Evolutionary conservation across 176 grass and related monocot species (phyloP), one percentile per base, ranked within the genome.

Genomic region (Themeda triandra): DNA sequence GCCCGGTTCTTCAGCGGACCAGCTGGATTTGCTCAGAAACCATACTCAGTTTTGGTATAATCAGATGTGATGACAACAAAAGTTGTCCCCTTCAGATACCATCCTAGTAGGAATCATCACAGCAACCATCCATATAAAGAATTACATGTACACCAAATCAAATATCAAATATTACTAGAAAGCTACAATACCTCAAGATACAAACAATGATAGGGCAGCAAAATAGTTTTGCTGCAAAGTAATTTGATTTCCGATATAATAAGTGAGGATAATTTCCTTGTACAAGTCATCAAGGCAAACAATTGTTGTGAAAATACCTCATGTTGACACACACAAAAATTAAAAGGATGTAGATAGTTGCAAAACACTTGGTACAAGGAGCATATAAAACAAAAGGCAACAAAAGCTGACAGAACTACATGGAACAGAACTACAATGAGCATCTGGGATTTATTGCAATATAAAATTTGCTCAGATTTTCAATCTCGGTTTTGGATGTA

Each of bases 21-120:
- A 5, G 2, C 27, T 44, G 18, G 5, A 21, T 35, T 66, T 69
- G 63, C 48, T 70, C 51, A 72, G 19, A 79, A 63, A 71, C 76
- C 21, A 44, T 71, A 63, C 33, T 60, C 65, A 85, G 49, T 60
- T 85, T 85, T 63, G 75, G 48, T 69, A 85, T 33, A 78, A 85
- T 69, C 45, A 77, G 24, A 58, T 44, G 36, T 13, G 73, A 19
- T 77, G 45, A n/a, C 63, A 41, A 30, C 13, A 42, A 8, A 80
- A 30, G 36, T 82, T 8, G 39, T 9, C 42, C 32, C 35, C 10
- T 30, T 82, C 80, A 82, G 48, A 82, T 82, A 82, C 80, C 48
- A 24, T 59, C 48, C 80, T 71, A 59, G 18, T 29, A 71, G 23
- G 23, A 41, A 15, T 71, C 66, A 58, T 82, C 80, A 71, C n/a